phyloP scores from a whole-genome alignment of 768 basidiomycete genomes.

The Cytidiella melzeri region DNA sequence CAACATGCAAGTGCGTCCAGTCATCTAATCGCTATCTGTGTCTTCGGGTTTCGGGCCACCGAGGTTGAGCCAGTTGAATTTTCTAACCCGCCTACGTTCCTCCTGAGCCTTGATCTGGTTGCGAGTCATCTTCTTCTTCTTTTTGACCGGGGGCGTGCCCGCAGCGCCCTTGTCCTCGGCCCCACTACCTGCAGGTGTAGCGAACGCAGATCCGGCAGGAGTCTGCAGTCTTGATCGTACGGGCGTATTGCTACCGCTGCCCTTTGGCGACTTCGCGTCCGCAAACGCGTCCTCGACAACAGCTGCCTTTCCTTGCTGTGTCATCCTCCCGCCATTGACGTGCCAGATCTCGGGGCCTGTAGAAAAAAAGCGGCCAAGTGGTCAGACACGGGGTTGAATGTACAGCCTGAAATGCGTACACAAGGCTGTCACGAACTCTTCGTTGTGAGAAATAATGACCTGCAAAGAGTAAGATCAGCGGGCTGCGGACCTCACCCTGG shows the following conservation, averaged over 20 bases:
- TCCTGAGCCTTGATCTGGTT: constrained; percentile 88
- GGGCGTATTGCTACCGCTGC: constrained; percentile 68
- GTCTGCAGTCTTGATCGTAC: constrained; percentile 63
- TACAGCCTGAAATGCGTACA: constrained; percentile 46
- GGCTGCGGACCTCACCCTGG: constrained; percentile 14
- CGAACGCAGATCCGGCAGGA: constrained; percentile 61
- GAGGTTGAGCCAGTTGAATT: constrained; percentile 75
- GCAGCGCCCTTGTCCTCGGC: constrained; percentile 46
- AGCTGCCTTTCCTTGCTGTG: constrained; percentile 82
- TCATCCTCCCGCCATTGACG: constrained; percentile 78
- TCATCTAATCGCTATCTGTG: constrained; percentile 43
- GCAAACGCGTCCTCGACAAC: constrained; percentile 81
- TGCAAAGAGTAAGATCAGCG: constrained; percentile 25
- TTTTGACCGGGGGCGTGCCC: constrained; percentile 40
- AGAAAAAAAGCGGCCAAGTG: constrained; percentile 9
- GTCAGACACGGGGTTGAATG: constrained; percentile 14
- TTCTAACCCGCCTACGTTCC: constrained; percentile 74
- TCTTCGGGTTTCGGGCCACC: constrained; percentile 84
- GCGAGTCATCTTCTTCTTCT: constrained; percentile 89
- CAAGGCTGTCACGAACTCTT: constrained; percentile 78
- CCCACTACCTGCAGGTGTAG: constrained; percentile 77
- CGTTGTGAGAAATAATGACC: constrained; percentile 96
- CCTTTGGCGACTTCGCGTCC: constrained; percentile 61
- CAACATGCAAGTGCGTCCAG: neutral
- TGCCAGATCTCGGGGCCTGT: constrained; percentile 92